Evolutionary conservation across 139 green algal genomes (phyloP).

Genomic region (Gonium pectorale): DNA sequence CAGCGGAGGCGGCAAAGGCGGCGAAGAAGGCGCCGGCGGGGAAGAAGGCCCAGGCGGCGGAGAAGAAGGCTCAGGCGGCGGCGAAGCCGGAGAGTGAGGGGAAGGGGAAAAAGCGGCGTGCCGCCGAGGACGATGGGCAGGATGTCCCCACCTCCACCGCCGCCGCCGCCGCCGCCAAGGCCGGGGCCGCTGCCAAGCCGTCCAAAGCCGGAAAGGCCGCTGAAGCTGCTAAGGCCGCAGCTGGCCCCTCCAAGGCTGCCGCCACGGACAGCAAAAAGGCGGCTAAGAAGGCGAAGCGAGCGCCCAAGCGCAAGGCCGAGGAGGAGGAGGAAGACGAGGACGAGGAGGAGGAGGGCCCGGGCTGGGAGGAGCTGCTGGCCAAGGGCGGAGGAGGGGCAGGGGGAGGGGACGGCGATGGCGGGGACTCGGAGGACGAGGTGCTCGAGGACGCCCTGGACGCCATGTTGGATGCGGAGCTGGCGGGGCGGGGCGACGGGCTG

Average conservation of each 20-base stretch:
- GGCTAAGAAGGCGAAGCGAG: slow-evolving; percentile 12
- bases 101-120: background rate
- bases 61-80: background rate
- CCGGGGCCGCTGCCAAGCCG: background rate
- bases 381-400: background rate
- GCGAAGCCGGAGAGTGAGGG: background rate
- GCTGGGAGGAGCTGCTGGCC: background rate
- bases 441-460: slow-evolving; percentile 36
- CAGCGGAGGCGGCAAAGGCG: background rate
- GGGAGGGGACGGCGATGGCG: background rate
- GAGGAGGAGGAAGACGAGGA: slow-evolving; percentile 1
- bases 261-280: background rate
- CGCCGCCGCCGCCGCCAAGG: background rate
- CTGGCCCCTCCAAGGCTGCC: background rate
- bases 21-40: background rate
- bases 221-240: too few relatives aligned
- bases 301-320: background rate
- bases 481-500: background rate
- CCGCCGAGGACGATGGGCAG: background rate
- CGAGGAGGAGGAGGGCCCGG: slow-evolving; percentile 3
- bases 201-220: too few relatives aligned
- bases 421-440: slow-evolving; percentile 16
- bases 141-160: background rate
- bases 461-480: slow-evolving; percentile 27
- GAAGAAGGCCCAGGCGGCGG: background rate